Evolutionary conservation across 208 protist genomes (phyloP), one percentile per base, ranked within the genome.

Genomic region (Crithidia sp.): DNA sequence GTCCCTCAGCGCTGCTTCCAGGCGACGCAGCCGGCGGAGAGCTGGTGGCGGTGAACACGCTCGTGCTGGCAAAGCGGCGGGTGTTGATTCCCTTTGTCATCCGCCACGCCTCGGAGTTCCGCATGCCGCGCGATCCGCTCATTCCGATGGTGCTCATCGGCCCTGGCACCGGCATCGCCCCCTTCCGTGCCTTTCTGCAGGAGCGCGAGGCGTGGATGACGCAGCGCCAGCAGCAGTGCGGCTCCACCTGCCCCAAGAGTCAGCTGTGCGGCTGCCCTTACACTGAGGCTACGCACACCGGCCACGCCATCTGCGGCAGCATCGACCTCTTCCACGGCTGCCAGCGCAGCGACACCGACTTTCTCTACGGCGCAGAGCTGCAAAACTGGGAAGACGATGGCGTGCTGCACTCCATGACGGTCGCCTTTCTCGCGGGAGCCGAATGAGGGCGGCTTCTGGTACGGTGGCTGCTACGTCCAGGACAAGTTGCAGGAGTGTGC

Each of bases 141-240:
- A 75, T 81, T 9, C 88, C 93, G 8, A 76, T 95, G 28, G 84
- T 98, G 43, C 87, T 97, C 73, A 87, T 98, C 63, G 93, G 92
- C 41, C 91, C 93, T 2, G 92, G 95, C 44, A 96, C 92, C 5
- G 93, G 93, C 56, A 74, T 98, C 5, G 91, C 91, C 7, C 93
- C 93, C 9, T 94, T 97, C 55, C 67, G 78, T 10, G 88, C 90
- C 37, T 97, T 98, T 61, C n/a, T 97, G 63, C 90, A 97, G 67
- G 81, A 93, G 61, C 79, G 88, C 2, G 74, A 86, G 57, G 59
- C 59, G 47, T 65, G 70, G 70, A 17, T 88, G 55, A 37, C 54
- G 74, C 88, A 72, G 60, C 71, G 54, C 37, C 55, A 63, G 69
- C 37, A 41, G 67, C 53, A 63, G 62, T 58, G 53, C 44, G 50